These are phyloP conservation scores for Coniochaeta sp. DNA, from an alignment of 2,329 filamentous ascomycete genomes.

Conservation along the genomic window DNA sequence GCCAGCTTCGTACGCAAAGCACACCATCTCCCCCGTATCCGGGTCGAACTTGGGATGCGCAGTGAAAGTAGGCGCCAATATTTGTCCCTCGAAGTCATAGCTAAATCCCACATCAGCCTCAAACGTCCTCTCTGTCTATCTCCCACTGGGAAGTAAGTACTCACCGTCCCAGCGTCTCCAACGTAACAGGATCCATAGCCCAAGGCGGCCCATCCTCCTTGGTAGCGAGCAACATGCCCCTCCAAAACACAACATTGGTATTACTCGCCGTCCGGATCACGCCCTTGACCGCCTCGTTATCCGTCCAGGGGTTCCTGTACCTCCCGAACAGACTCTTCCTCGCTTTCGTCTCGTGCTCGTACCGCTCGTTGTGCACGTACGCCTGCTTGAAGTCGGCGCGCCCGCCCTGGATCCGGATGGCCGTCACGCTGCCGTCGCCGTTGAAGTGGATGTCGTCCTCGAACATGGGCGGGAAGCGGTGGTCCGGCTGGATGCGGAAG, in stretches of 20 bases:
- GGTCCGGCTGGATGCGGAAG: constrained; percentile 44
- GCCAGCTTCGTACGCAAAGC: constrained; percentile 43
- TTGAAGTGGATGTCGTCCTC: constrained; percentile 40
- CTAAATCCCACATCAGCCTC: not conserved
- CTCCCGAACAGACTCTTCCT: constrained; percentile 41
- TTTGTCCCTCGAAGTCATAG: constrained; percentile 45
- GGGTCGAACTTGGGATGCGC: constrained; percentile 48
- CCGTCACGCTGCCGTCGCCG: constrained; percentile 30
- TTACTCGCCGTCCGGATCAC: constrained; percentile 51
- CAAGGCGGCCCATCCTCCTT: constrained; percentile 49
- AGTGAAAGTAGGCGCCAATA: constrained; percentile 38
- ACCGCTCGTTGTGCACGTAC: constrained; percentile 33
- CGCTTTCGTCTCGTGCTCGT: constrained; percentile 18
- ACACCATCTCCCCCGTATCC: constrained; percentile 42
- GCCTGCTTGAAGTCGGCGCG: constrained; percentile 35
- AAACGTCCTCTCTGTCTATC: no score
- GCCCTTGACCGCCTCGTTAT: constrained; percentile 46
- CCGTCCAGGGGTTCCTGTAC: constrained; percentile 51
- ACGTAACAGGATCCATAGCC: constrained; percentile 40
- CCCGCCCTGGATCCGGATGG: constrained; percentile 30
- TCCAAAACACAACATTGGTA: constrained; percentile 54
- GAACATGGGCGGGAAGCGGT: constrained; percentile 45
- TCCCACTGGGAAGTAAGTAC: not conserved
- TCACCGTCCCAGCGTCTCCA: constrained; percentile 38
- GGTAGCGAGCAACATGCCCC: constrained; percentile 44